Evolutionary conservation across 2,329 filamentous ascomycete genomes (phyloP), one percentile per base, ranked within the genome.

Genomic region (Exophiala spinifera): DNA sequence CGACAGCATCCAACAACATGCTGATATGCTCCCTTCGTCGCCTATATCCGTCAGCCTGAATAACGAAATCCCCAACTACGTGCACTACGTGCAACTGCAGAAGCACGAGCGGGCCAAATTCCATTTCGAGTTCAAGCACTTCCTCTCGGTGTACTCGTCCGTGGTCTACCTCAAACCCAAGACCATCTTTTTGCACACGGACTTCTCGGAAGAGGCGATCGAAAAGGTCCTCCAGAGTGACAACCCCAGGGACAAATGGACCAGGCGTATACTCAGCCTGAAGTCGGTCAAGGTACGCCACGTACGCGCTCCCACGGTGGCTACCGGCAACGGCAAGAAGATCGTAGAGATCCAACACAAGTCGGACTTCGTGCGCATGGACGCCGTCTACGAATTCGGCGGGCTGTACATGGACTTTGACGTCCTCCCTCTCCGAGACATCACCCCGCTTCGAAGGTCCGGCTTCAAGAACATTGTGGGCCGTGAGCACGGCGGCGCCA

Each of bases 11-110:
- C 17, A n/a, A 19, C 36, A 39, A 39, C 36, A 39, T 19, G 36
- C 36, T n/a, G 36, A 39, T 11, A 39, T 39, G 14, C 15, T 39
- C 4, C 36, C 36, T 39, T 39, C 36, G 4, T 39, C 36, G 4
- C 36, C 36, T n/a, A 39, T 39, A n/a, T 39, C 36, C n/a, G 36
- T 39, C 11, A 19, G 36, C 11, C 36, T 39, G 14, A 39, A 39
- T 11, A 39, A 39, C 11, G 36, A 39, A 15, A 2, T 64, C 70
- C 2, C 68, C 70, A 47, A 46, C 23, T 25, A 25, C 17, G 44
- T 46, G 21, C 44, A 46, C 17, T 46, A 46, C 23, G 44, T 46
- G 11, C 28, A 31, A 25, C 14, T 46, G 15, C 3, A 13, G 4
- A 46, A 46, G 17, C 10, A 25, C 20, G 15, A 25, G 6, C 14